Evolutionary conservation across 1,139 yeast genomes (phyloP).

Genomic region (Blastobotrys proliferans): DNA sequence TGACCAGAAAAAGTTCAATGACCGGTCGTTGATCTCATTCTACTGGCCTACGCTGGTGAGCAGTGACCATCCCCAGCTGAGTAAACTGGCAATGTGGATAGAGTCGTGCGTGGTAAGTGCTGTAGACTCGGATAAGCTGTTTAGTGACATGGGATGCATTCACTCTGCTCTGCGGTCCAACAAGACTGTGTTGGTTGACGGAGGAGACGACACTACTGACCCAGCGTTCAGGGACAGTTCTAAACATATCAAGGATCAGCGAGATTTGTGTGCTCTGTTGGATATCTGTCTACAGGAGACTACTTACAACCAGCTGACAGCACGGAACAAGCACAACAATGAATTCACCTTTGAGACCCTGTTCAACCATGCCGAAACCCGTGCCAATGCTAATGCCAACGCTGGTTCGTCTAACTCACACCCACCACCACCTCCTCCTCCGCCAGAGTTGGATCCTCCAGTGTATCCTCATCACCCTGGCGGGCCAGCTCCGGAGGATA

Average conservation of each 20-base stretch:
- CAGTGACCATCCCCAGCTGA: conserved; percentile 10
- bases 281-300: conserved; percentile 8
- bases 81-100: conserved; percentile 12
- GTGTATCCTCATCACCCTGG: too few species aligned
- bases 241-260: conserved; percentile 1
- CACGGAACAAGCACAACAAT: background rate
- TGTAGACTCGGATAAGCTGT: conserved; percentile 14
- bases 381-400: background rate
- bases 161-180: conserved; percentile 9
- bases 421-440: background rate
- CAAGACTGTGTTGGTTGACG: background rate
- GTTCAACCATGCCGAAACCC: background rate
- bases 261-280: conserved; percentile 4
- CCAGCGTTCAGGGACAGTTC: conserved; percentile 3
- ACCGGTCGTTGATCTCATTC: conserved; percentile 12
- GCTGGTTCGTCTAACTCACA: background rate
- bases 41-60: conserved; percentile 15
- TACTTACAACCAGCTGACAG: conserved; percentile 1
- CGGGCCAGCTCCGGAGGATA: too few species aligned
- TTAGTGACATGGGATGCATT: conserved; percentile 14
- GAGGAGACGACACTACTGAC: conserved; percentile 8
- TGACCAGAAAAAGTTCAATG: conserved; percentile 5
- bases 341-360: conserved; percentile 5
- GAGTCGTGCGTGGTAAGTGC: conserved; percentile 12
- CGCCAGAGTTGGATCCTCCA: too few species aligned